Evolutionary conservation across 495 filamentous ascomycete species (phyloP).

Genomic region (Aspergillus baeticus): DNA sequence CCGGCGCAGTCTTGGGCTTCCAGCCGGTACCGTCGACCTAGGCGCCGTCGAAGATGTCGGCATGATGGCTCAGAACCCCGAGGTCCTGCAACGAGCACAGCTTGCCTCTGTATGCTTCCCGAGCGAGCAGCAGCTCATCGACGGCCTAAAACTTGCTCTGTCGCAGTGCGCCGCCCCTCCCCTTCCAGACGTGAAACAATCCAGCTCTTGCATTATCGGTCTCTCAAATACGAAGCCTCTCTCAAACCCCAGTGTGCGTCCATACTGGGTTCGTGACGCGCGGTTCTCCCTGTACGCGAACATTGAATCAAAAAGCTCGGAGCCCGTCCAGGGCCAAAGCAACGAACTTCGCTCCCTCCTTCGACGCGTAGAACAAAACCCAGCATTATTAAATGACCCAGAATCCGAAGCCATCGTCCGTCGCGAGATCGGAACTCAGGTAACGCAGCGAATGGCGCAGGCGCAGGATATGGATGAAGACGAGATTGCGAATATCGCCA

Average conservation of each 20-base stretch:
- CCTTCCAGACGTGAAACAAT: background rate
- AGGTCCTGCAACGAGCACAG: background rate
- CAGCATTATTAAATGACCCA: background rate
- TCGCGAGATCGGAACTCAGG: slow-evolving; percentile 1
- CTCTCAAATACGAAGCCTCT: slow-evolving; percentile 3
- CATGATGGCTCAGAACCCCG: slow-evolving; percentile 22
- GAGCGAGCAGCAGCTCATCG: too few relatives aligned
- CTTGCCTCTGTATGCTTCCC: too few relatives aligned
- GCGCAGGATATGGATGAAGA: background rate
- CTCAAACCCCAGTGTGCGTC: background rate
- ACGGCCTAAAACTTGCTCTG: background rate
- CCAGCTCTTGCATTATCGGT: background rate
- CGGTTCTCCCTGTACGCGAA: background rate
- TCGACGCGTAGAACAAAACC: background rate
- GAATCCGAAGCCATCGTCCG: background rate
- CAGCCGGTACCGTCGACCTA: slow-evolving; percentile 28
- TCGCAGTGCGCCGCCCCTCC: background rate
- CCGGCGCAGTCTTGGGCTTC: slow-evolving; percentile 24
- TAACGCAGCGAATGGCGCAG: slow-evolving; percentile 1
- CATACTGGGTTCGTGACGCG: background rate
- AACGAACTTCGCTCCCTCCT: background rate
- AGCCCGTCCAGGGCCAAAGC: background rate
- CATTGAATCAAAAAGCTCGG: background rate
- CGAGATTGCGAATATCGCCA: background rate
- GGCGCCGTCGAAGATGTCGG: slow-evolving; percentile 37